Base-by-base conservation (phyloP, 2,329 filamentous ascomycete genomes). In the Colletotrichum falcatum region DNA sequence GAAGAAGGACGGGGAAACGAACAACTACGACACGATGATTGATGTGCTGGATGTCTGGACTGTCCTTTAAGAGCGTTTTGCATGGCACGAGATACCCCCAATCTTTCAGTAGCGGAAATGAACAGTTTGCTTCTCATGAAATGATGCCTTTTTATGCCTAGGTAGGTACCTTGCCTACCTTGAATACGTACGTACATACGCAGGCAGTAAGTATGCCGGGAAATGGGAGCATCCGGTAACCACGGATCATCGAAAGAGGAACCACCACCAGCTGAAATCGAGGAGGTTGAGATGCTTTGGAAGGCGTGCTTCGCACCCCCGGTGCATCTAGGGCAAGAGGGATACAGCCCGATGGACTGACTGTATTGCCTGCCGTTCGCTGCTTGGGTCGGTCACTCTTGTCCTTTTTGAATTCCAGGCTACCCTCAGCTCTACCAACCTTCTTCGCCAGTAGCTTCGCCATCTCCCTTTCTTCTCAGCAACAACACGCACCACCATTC, bases 51-150 rank as follows among this genome's bases (percentile, higher is more conserved):
- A 71, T 60, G 61, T 65, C 61, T 58, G 66, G 66, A 70, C 69
- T 64, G 61, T 70, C 60, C 54, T 65, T 70, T 60, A 11, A 61
- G 33, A 65, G 65, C 65, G 60, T 65, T 69, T 44, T 70, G 66
- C 60, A 70, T 70, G 60, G 55, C 66, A 71, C 46, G 60, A 71
- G 69, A 71, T 71, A 71, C 60, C 69, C 69, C 66, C 55, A 61
- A 65, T 60, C 66, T 58, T 71, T 70, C 65, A 30, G 60, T 63
- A 71, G 59, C 64, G 59, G 60, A 59, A 70, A 54, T 51, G 51
- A 58, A 59, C 11, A n/a, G 60, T 44, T 55, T 26, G 51, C 23
- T 55, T 46, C 28, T 33, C 4, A 42, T 23, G 3, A 39, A 26
- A 23, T 11, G 5, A 1, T 6, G 7, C 8, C 9, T 35, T 30